Conservation (phyloP, 106 monocot genomes). For the Dendrobium catenatum region DNA sequence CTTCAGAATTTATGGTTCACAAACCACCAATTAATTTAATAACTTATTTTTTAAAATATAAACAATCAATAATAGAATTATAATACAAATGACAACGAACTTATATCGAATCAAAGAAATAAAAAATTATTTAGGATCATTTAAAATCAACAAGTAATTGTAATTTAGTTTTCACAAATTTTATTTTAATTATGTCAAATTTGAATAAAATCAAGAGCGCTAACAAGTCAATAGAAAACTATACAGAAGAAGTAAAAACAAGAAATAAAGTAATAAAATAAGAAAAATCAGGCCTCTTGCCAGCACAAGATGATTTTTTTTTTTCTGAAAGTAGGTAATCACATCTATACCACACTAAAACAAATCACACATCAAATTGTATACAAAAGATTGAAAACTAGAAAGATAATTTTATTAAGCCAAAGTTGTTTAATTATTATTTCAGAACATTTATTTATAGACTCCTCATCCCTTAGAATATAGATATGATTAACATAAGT, state of each 20-base stretch:
- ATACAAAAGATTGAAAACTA: neutral
- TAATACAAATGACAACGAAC: neutral
- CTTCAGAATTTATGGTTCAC: neutral
- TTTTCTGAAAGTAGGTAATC: neutral
- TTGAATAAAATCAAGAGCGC: neutral
- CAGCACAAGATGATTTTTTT: neutral
- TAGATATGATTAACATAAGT: neutral
- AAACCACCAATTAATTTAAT: neutral
- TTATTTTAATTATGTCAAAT: neutral
- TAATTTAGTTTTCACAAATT: neutral
- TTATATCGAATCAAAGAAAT: neutral
- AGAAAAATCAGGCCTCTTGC: neutral
- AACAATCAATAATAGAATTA: neutral
- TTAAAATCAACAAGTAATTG: neutral
- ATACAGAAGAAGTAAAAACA: neutral
- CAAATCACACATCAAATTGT: neutral
- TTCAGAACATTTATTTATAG: neutral
- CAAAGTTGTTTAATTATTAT: neutral
- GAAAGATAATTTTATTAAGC: neutral
- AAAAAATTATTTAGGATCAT: neutral
- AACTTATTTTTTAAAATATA: neutral
- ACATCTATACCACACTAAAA: neutral
- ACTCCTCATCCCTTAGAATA: neutral
- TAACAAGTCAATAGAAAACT: neutral
- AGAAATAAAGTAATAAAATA: neutral